Evolutionary conservation across 2,329 filamentous ascomycete genomes (phyloP).

Genomic region (Dissoconium aciculare): DNA sequence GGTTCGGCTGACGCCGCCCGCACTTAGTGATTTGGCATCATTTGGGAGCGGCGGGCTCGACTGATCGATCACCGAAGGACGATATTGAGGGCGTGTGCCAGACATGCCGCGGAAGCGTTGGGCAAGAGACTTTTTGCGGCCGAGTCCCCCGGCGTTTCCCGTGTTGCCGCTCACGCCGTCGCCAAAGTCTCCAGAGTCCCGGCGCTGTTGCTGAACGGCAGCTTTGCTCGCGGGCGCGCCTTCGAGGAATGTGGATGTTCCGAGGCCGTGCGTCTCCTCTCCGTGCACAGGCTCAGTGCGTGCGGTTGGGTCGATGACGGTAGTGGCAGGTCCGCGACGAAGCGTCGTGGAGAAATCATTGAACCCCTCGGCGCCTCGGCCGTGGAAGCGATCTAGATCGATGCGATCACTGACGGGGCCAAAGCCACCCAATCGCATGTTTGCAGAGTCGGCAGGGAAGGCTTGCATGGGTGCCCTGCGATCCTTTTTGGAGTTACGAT

Average conservation of each 20-base stretch:
- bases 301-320: slow-evolving; percentile 50
- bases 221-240: slow-evolving; percentile 74
- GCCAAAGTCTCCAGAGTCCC: slow-evolving; percentile 51
- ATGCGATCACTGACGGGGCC: slow-evolving; percentile 70
- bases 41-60: slow-evolving; percentile 7
- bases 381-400: slow-evolving; percentile 79
- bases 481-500: slow-evolving; percentile 74
- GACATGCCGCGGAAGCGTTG: slow-evolving; percentile 80
- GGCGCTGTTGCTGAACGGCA: slow-evolving; percentile 55
- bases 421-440: slow-evolving; percentile 78
- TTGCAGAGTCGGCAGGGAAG: slow-evolving; percentile 80
- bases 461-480: slow-evolving; percentile 87
- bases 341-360: slow-evolving; percentile 53
- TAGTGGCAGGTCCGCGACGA: slow-evolving; percentile 23
- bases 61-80: slow-evolving; percentile 35
- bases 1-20: slow-evolving; percentile 28
- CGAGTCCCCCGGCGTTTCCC: slow-evolving; percentile 43
- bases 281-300: slow-evolving; percentile 66
- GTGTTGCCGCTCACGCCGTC: slow-evolving; percentile 17
- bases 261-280: slow-evolving; percentile 66
- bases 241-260: slow-evolving; percentile 90
- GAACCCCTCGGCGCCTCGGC: slow-evolving; percentile 72
- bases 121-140: slow-evolving; percentile 86
- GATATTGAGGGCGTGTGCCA: slow-evolving; percentile 39
- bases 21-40: slow-evolving; percentile 22